phyloP scores from a whole-genome alignment of 2,329 filamentous ascomycete species.

The Fusarium floridanum region DNA sequence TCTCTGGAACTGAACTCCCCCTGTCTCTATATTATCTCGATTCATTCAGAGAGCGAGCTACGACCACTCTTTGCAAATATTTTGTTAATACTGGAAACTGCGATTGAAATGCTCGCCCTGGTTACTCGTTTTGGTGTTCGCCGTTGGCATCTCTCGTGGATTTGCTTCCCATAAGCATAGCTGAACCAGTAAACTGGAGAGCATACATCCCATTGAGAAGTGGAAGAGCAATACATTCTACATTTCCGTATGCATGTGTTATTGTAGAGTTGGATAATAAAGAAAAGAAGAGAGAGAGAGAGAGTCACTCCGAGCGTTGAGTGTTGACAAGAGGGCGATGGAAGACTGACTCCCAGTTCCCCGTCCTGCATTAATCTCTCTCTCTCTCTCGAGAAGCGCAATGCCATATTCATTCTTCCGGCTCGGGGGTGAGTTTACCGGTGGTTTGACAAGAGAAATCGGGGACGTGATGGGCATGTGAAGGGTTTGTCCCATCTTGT shows the following conservation, averaged over 20 bases:
- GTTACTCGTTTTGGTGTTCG: not conserved
- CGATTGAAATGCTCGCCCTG: not conserved
- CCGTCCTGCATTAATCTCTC: not conserved
- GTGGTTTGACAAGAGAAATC: too few relatives aligned
- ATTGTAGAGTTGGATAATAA: not conserved
- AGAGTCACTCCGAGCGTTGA: not conserved
- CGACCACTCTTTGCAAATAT: not conserved
- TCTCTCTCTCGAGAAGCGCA: not conserved
- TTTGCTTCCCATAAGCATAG: not conserved
- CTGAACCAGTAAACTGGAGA: not conserved
- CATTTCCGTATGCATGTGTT: not conserved
- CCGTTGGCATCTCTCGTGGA: not conserved
- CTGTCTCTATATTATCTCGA: not conserved
- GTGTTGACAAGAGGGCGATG: not conserved
- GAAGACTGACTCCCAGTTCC: not conserved
- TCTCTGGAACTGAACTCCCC: not conserved
- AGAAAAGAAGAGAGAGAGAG: not conserved
- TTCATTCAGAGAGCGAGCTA: accelerated
- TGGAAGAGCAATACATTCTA: not conserved
- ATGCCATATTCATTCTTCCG: not conserved
- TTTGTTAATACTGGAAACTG: not conserved
- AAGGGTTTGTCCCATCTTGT: not conserved
- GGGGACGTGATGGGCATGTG: not conserved
- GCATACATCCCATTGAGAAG: not conserved
- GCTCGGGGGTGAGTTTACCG: not conserved